Base-by-base conservation (phyloP, 1,284 basidiomycete genomes). In the Cystobasidium pallidum region DNA sequence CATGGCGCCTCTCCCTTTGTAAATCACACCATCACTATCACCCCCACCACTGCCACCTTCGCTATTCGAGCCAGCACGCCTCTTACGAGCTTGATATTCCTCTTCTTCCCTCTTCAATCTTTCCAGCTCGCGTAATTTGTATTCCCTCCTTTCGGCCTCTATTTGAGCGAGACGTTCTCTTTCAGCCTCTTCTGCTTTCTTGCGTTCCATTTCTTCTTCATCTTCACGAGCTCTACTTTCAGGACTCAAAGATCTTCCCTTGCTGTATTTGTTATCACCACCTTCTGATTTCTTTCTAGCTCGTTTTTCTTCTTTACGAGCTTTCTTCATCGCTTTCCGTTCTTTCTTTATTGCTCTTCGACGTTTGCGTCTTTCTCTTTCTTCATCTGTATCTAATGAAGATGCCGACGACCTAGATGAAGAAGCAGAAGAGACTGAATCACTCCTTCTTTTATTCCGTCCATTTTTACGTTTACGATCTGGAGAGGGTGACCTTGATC, bases 1-100 rank as follows among this genome's bases (percentile, higher is more conserved):
- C 73, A 74, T 74, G 17, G 61, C 54, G 49, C 73, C 73, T 41
- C 73, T 45, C 39, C 73, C 70, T 41, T 67, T 64, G 43, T 74
- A 71, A 2, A 61, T 36, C 1, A 74, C 57, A 3, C 28, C 59
- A 36, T 26, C 30, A 28, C 51, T 32, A 21, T 47, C 51, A 32
- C 36, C 59, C 3, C 21, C 59, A 39, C 59, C 47, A 24, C n/a
- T n/a, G n/a, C 57, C 26, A 39, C 30, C 34, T 24, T 34, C 39
- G 21, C 45, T 57, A 34, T 24, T 24, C 19, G 45, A 30, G 24
- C 47, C 39, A 30, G 68, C 41, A 2, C 63, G 21, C 21, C 34
- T 54, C 36, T 58, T 58, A 39, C 54, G 26, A 21, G 36, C 41
- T 51, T 64, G 62, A 36, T 64, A 64, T 34, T 72, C 64, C 32